Evolutionary conservation across 495 filamentous ascomycete species (phyloP), one percentile per base, ranked within the genome.

Genomic region (Elasticomyces elasticus): DNA sequence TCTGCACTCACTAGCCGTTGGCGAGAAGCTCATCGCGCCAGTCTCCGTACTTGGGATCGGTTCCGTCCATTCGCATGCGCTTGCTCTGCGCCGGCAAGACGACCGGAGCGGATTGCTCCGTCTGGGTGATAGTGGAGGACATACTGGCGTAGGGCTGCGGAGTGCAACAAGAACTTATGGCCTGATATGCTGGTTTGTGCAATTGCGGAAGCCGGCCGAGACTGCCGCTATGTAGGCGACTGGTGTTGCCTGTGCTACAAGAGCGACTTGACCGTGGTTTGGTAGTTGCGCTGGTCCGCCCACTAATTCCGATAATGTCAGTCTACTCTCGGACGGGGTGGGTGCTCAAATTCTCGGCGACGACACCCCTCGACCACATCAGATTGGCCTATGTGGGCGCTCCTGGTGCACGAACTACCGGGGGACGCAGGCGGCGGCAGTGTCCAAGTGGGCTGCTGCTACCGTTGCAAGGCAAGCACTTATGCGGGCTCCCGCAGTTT

Each of bases 21-120:
- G 63, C 51, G 27, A 61, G 60, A 25, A 75, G 50, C 9, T 70
- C 66, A 54, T 69, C 69, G 25, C 38, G 20, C 59, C 59, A 62
- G 50, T 62, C 49, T 15, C 48, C 52, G 44, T 45, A 59, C 2
- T 22, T 42, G 2, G 45, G 38, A 33, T 58, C 55, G 22, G 35
- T 53, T 22, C 55, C 55, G 30, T 58, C 55, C 12, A 54, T 31
- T 20, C 35, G 33, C 50, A 58, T 53, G 30, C 17, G 38, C 37
- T 31, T 30, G 19, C 48, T 38, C 25, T 54, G 22, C 11, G 40
- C 49, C 20, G 49, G 41, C 23, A 33, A 17, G 11, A 54, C 9
- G 27, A 24, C 17, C 10, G 48, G 55, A 11, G n/a, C 20, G 10
- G 31, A 31, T 12, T 41, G 38, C 20, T 13, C 55, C 17, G 55